phyloP scores from a whole-genome alignment of 805 yeast species.

The Candida schatavii region DNA sequence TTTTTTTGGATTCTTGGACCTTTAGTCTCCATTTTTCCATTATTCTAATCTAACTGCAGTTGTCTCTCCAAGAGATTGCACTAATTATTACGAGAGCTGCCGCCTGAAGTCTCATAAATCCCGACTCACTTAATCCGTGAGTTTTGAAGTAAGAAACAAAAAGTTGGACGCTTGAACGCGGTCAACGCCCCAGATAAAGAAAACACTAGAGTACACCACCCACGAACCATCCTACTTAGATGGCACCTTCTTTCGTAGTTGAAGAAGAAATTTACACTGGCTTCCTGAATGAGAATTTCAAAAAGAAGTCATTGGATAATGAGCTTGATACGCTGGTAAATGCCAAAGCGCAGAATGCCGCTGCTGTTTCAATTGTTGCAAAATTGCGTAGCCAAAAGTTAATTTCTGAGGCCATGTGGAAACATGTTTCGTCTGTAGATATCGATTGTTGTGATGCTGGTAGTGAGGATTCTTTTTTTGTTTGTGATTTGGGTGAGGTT shows the following conservation, averaged over 20 bases:
- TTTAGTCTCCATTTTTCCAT: not conserved
- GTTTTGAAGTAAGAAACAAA: too few species aligned
- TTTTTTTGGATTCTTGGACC: not conserved
- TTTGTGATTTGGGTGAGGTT: slow-evolving; percentile 79
- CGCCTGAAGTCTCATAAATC: slow-evolving; percentile 34
- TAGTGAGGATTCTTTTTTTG: slow-evolving; percentile 82
- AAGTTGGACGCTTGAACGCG: not conserved
- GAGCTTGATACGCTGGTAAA: not conserved
- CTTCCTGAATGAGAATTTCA: not conserved
- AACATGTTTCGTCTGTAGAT: slow-evolving; percentile 45
- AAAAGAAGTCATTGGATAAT: not conserved
- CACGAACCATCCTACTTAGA: slow-evolving; percentile 6
- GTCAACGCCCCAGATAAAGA: slow-evolving; percentile 7
- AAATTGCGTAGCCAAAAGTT: slow-evolving; percentile 6
- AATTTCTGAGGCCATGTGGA: slow-evolving; percentile 39
- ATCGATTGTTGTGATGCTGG: slow-evolving; percentile 64
- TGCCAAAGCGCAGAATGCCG: not conserved
- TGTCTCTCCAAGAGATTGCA: slow-evolving; percentile 1
- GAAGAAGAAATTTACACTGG: not conserved
- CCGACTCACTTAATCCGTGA: slow-evolving; percentile 35
- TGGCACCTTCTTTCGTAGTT: slow-evolving; percentile 5
- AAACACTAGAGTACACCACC: not conserved
- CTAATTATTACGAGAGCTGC: slow-evolving; percentile 39
- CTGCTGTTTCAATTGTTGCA: not conserved
- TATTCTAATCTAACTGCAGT: not conserved